Evolutionary conservation across 345 rosid species (phyloP).

Genomic region (Linum usitatissimum): DNA sequence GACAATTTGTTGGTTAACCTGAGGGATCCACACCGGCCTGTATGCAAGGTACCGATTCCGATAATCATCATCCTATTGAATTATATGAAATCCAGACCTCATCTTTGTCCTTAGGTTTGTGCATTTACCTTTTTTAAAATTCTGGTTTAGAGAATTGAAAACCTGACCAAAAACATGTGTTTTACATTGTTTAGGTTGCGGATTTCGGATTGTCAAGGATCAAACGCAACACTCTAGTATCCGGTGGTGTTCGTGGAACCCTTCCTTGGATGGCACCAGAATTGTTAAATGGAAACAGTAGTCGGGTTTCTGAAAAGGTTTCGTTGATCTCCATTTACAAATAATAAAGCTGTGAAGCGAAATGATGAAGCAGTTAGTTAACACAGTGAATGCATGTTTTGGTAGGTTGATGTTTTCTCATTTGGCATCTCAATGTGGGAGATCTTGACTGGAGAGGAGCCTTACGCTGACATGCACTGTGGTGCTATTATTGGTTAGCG

Average conservation of each 20-base stretch:
- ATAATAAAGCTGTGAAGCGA: not conserved
- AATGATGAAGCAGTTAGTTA: not conserved
- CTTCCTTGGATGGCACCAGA: slow-evolving; percentile 74
- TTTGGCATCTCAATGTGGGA: slow-evolving; percentile 64
- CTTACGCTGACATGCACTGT: slow-evolving; percentile 61
- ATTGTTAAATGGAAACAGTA: slow-evolving; percentile 53
- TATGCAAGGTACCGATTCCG: slow-evolving; percentile 40
- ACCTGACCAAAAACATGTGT: no score
- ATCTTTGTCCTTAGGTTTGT: not conserved
- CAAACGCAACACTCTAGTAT: slow-evolving; percentile 54
- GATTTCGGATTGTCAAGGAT: slow-evolving; percentile 59
- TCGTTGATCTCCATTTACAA: not conserved
- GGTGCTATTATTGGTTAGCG: slow-evolving; percentile 64
- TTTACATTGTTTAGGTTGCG: slow-evolving; percentile 30
- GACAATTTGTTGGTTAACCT: slow-evolving; percentile 70
- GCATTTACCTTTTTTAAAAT: not conserved
- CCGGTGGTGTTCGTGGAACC: slow-evolving; percentile 60
- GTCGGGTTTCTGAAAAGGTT: slow-evolving; percentile 56
- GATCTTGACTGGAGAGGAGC: slow-evolving; percentile 62
- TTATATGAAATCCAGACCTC: no score
- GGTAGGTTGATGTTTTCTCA: slow-evolving; percentile 61
- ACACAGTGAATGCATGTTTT: not conserved
- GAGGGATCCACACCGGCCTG: slow-evolving; percentile 59
- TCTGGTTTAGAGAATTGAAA: no score
- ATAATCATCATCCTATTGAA: no score